Conservation (phyloP, 345 rosid genomes). For the Noccaea bulbosa region DNA sequence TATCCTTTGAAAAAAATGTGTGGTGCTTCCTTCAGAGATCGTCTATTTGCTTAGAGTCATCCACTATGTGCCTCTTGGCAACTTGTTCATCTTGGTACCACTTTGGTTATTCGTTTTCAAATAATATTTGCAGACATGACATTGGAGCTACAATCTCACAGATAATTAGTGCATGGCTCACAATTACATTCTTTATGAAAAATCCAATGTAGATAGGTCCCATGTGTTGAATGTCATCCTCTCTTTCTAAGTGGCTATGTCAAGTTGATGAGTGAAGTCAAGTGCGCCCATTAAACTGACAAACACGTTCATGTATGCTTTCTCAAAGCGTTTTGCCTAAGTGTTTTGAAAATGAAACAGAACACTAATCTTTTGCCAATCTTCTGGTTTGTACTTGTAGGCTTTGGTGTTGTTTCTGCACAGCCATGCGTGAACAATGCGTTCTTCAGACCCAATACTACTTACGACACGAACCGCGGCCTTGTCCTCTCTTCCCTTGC, state of each 20-base stretch:
- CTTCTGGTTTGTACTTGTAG: conserved; percentile 8
- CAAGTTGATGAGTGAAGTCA: not conserved
- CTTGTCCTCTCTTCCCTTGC: conserved; percentile 29
- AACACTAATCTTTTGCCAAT: not conserved
- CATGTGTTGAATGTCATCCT: not conserved
- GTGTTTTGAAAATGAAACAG: conserved; percentile 14
- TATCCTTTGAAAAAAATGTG: not conserved
- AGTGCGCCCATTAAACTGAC: not conserved
- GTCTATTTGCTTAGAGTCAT: not conserved
- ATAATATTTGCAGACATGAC: too few relatives aligned
- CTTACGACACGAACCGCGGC: conserved; percentile 32
- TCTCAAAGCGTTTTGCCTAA: not conserved
- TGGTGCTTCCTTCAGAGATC: not conserved
- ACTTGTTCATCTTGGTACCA: not conserved
- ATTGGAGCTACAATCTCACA: not conserved
- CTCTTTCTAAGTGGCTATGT: not conserved
- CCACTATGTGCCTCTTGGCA: not conserved
- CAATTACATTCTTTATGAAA: conserved; percentile 1
- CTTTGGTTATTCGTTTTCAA: not conserved
- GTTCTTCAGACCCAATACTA: conserved; percentile 36
- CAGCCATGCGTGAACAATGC: conserved; percentile 2
- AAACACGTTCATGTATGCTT: not conserved
- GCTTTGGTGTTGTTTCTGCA: conserved; percentile 22
- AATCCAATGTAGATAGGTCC: not conserved
- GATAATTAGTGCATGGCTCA: not conserved